Base-by-base conservation (phyloP, 2,329 filamentous ascomycete species). In the Raffaelea arxii region DNA sequence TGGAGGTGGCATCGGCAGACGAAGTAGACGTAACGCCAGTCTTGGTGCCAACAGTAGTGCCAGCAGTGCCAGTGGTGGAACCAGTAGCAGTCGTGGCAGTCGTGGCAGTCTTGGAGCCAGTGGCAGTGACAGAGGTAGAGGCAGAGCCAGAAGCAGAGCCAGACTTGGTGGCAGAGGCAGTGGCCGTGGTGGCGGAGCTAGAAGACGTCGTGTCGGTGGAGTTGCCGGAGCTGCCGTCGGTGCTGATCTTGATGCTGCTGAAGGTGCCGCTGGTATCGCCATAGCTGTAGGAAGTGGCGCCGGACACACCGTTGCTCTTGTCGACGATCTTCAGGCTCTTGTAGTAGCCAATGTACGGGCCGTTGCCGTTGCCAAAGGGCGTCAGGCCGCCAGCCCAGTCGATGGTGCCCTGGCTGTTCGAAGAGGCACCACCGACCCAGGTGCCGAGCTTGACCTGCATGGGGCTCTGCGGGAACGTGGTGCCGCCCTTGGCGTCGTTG, bases 381-480 rank as follows among this genome's bases (percentile, higher is more conserved):
- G 75, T 63, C 44, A 59, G 51, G 47, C 83, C 82, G 41, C 82
- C 81, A 40, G 82, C 81, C 83, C 82, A 86, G 46, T 76, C 59
- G 48, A 82, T 71, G 22, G 79, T 83, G 41, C 82, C 80, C 50
- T 65, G 50, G n/a, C 70, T 62, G 32, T 68, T 61, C 47, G 65
- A 61, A 53, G 73, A 61, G 55, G 69, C 57, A 54, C 73, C 75
- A 21, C 65, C 72, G 39, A 72, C 63, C 69, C 74, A 78, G 52
- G 73, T 72, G 43, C 80, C 78, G 43, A 84, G 65, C 67, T 80
- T 80, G 55, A 83, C 59, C 46, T 75, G 74, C 74, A 82, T 82
- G 10, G 83, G 83, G 1, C 80, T 83, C 64, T 86, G 83, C 2
- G 83, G 83, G 64, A 74, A 87, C 60, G 68, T 71, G 49, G 65